Conservation (phyloP, 176 grass and related monocot species). For the Alloteropsis semialata region DNA sequence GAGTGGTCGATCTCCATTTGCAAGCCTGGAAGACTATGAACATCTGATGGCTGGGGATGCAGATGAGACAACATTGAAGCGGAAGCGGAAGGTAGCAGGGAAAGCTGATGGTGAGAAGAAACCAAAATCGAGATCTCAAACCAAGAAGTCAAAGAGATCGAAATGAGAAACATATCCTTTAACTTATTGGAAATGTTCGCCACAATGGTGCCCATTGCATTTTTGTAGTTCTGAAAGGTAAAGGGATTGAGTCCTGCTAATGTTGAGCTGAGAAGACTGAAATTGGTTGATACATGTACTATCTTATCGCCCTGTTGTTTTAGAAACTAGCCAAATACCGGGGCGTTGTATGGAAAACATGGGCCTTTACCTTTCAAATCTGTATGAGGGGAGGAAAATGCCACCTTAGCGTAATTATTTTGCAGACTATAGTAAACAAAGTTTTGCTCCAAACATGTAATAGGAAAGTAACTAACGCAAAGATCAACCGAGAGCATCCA, state of each 20-base stretch:
- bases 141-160: slow-evolving; percentile 38
- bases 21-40: slow-evolving; percentile 75
- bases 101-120: slow-evolving; percentile 26
- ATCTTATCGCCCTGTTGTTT: too few species aligned
- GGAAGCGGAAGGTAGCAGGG: slow-evolving; percentile 29
- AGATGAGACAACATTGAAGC: background rate
- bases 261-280: background rate
- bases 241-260: background rate
- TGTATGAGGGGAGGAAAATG: too few species aligned
- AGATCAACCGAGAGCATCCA: too few species aligned
- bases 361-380: too few species aligned
- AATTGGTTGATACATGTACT: background rate
- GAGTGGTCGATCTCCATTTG: slow-evolving; percentile 64
- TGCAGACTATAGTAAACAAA: too few species aligned
- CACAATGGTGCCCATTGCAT: background rate
- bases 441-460: too few species aligned
- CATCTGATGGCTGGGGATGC: slow-evolving; percentile 48
- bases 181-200: background rate
- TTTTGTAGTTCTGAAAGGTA: slow-evolving; percentile 15
- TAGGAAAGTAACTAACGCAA: too few species aligned
- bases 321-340: too few species aligned
- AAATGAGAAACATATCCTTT: slow-evolving; percentile 15
- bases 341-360: too few species aligned
- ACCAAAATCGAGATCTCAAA: slow-evolving; percentile 20
- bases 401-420: too few species aligned